phyloP scores from a whole-genome alignment of 305 asterid species.

The Fraxinus sp. region DNA sequence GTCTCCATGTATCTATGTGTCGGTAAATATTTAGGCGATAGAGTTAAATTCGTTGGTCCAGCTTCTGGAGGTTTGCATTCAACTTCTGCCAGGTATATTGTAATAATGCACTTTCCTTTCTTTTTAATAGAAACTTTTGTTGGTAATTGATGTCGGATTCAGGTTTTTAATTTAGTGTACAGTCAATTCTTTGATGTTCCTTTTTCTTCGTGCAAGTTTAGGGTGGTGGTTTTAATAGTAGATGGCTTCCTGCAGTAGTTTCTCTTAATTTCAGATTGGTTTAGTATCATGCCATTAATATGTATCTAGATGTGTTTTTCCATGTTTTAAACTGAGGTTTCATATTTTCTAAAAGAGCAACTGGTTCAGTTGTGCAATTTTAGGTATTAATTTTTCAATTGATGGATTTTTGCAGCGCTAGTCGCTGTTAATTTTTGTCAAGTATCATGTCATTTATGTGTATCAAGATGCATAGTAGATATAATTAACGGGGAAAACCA shows the following conservation, averaged over 20 bases:
- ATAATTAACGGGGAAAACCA: neutral
- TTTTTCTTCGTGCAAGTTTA: conserved; percentile 2
- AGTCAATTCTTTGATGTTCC: neutral
- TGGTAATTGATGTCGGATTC: neutral
- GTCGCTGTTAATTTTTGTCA: neutral
- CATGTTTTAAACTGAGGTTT: neutral
- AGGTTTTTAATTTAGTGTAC: neutral
- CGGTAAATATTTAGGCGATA: conserved; percentile 55
- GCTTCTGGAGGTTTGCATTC: conserved; percentile 55
- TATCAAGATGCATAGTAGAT: neutral
- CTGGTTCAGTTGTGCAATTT: neutral
- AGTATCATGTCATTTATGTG: neutral
- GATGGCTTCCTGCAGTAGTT: neutral
- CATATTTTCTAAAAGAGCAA: neutral
- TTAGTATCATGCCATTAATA: neutral
- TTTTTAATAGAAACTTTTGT: neutral
- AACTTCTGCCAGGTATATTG: conserved; percentile 54
- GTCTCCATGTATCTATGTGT: conserved; percentile 9
- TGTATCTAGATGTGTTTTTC: neutral
- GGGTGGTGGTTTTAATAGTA: neutral
- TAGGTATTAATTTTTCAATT: neutral
- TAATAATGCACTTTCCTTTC: neutral
- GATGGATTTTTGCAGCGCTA: neutral
- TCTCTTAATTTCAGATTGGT: neutral
- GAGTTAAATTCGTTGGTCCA: conserved; percentile 74